Base-by-base conservation (phyloP, 2,329 filamentous ascomycete genomes). In the Calonectria multiphialidica region DNA sequence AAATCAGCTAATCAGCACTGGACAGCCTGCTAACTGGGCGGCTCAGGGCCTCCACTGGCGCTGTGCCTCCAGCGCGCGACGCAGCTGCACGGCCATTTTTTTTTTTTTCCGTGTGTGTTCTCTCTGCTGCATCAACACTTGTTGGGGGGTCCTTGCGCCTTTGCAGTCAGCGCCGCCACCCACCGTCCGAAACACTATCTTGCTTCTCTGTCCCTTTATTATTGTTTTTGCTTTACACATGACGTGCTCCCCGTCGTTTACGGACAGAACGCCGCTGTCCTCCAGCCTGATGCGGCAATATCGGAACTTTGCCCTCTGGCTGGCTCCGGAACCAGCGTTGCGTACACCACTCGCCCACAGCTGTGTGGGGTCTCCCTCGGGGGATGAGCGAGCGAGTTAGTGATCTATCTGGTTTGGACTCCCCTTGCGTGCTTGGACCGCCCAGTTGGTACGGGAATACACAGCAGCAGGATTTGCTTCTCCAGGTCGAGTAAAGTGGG, bases 1-100 rank as follows among this genome's bases (percentile, higher is more conserved):
- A 45, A 57, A 59, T 49, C 40, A 49, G 65, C 65, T 67, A 67
- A 67, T 59, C 65, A 47, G 66, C 53, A 50, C 66, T 62, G 66
- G 44, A 53, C 55, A 44, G 16, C 44, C 55, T 55, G 65, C 53
- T 67, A 59, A 61, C 53, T 49, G 42, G 55, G 66, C 66, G 23
- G 45, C 44, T 59, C 49, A 57, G 64, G 35, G 37, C 64, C 50
- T 57, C 64, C 64, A 59, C 64, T 10, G 44, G 21, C 23, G 50
- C 40, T 49, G 50, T 16, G 40, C 9, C 28, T 30, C 18, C 42
- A 50, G 45, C 47, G 42, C 18, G 37, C 63, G n/a, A 50, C 21
- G 33, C 33, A 44, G 57, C 23, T 65, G 42, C 63, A 66, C 45
- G 47, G 63, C 18, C 63, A 44, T 40, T 66, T 63, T 45, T 12